These are phyloP conservation scores for Selaginella tamariscina DNA, from an alignment of 75 land plant species.

Conservation along the genomic window DNA sequence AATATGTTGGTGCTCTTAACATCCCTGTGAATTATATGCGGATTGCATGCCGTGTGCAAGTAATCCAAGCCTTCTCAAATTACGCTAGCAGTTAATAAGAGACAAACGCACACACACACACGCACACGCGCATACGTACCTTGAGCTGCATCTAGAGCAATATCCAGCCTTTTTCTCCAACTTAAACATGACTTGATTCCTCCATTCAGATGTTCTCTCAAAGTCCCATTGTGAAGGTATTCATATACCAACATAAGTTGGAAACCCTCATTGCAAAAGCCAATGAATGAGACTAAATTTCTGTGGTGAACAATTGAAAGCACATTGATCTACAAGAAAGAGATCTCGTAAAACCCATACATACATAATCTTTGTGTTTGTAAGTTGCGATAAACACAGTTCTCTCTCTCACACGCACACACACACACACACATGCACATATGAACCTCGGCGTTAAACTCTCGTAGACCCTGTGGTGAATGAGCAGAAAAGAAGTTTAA, in stretches of 20 bases:
- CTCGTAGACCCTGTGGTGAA: neutral
- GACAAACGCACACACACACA: neutral
- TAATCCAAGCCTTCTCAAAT: neutral
- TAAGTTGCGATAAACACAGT: too few species aligned
- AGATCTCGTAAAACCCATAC: neutral
- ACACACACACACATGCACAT: too few species aligned
- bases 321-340: conserved; percentile 15
- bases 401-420: neutral
- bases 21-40: neutral
- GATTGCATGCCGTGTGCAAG: conserved; percentile 7
- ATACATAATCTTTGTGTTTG: neutral
- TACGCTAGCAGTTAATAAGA: neutral
- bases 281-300: conserved; percentile 16
- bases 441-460: neutral
- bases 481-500: neutral
- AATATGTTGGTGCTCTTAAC: neutral
- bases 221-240: conserved; percentile 12
- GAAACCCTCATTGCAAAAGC: conserved; percentile 14
- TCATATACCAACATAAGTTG: conserved; percentile 16
- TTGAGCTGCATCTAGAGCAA: conserved; percentile 17
- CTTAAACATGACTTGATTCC: neutral
- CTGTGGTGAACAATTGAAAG: conserved; percentile 15
- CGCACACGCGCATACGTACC: too few species aligned
- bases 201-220: conserved; percentile 16
- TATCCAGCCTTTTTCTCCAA: conserved; percentile 15